phyloP scores from a whole-genome alignment of 345 rosid genomes.

The Lepidium sativum region DNA sequence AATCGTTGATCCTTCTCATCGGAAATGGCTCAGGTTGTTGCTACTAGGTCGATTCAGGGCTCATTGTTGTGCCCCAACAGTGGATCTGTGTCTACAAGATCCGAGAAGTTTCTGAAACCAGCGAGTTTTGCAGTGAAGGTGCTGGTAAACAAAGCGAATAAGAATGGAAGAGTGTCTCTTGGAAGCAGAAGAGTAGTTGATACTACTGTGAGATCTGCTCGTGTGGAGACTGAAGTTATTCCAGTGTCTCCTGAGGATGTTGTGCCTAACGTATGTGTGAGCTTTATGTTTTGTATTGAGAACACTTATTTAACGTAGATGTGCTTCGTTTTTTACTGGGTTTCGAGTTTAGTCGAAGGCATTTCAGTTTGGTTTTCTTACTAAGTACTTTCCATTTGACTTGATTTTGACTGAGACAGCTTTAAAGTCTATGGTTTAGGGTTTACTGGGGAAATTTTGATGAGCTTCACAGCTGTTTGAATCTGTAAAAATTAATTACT shows the following conservation, averaged over 20 bases:
- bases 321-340: background rate
- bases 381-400: background rate
- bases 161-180: slow-evolving; percentile 14
- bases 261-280: slow-evolving; percentile 37
- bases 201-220: slow-evolving; percentile 43
- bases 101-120: slow-evolving; percentile 38
- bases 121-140: slow-evolving; percentile 44
- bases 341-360: background rate
- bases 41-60: slow-evolving; percentile 54
- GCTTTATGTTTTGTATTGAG: background rate
- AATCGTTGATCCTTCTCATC: background rate
- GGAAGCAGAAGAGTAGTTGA: slow-evolving; percentile 31
- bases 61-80: slow-evolving; percentile 35
- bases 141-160: slow-evolving; percentile 25
- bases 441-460: background rate
- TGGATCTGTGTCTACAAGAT: slow-evolving; percentile 43
- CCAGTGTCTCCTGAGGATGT: slow-evolving; percentile 70
- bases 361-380: background rate
- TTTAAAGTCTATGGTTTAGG: background rate
- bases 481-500: background rate
- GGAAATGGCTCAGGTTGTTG: slow-evolving; percentile 74
- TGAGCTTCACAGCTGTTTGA: background rate
- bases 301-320: background rate
- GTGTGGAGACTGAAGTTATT: slow-evolving; percentile 48
- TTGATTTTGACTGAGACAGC: background rate